Percentiles rank a stretch among this genome's conserved stretches.
Evolutionary conservation across 2,329 filamentous ascomycete genomes (phyloP).

Genomic region (Stenocarpella maydis): DNA sequence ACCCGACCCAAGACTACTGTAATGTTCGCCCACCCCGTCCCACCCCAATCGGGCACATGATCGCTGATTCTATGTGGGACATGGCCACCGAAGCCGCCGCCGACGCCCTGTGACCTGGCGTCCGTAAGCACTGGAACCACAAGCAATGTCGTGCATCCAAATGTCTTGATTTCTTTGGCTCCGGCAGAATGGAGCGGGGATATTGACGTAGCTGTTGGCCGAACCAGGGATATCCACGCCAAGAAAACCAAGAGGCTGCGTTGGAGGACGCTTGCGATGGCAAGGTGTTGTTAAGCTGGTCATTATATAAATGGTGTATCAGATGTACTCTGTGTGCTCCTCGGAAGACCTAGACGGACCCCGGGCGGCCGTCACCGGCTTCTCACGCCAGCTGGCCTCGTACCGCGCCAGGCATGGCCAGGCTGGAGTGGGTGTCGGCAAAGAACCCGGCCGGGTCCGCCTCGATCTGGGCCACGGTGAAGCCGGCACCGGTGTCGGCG

Average conservation of each 20-base stretch:
- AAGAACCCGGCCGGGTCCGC: constrained; percentile 57
- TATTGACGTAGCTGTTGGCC: no score
- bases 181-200: no score
- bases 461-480: constrained; percentile 56
- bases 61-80: not conserved
- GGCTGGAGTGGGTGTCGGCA: constrained; percentile 55
- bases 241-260: not conserved
- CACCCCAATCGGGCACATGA: no score
- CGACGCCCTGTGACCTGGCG: not conserved
- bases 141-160: no score
- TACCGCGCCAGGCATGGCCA: constrained; percentile 54
- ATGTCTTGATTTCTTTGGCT: no score
- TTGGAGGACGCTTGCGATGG: not conserved
- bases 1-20: no score
- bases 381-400: constrained; percentile 50
- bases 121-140: no score
- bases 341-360: not conserved
- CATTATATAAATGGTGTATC: not conserved
- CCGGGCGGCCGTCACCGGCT: not conserved
- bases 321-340: not conserved
- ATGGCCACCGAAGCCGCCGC: not conserved
- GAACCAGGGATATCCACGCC: not conserved
- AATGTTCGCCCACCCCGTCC: no score
- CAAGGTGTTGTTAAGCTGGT: not conserved
- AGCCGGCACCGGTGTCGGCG: constrained; percentile 53